Percentiles rank a stretch among this genome's conserved stretches.
Evolutionary conservation across 2,329 filamentous ascomycete genomes (phyloP).

Genomic region (Helicocarpus griseus): DNA sequence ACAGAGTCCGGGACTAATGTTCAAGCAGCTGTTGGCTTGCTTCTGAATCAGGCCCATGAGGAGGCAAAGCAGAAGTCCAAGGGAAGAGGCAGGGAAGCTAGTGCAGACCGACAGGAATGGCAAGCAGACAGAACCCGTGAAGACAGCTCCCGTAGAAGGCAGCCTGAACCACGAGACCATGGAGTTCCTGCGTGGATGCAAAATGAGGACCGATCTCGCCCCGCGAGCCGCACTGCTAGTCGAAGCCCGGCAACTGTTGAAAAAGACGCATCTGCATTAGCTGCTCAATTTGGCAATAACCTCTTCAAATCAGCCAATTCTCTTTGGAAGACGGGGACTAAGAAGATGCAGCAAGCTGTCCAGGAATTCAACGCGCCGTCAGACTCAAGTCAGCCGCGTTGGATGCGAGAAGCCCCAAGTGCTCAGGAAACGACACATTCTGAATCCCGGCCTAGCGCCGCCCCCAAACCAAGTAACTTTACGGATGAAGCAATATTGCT

Average conservation of each 20-base stretch:
- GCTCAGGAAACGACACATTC: conserved; percentile 11
- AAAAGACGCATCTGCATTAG: conserved; percentile 68
- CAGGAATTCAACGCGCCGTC: conserved; percentile 68
- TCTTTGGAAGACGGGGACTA: conserved; percentile 88
- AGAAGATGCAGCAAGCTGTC: conserved; percentile 84
- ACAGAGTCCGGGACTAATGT: conserved; percentile 72
- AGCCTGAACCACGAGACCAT: conserved; percentile 18
- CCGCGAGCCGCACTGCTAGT: conserved; percentile 12
- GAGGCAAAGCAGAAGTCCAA: conserved; percentile 64
- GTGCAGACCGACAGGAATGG: conserved; percentile 2
- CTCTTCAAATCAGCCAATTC: conserved; percentile 91
- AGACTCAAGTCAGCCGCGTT: conserved; percentile 77
- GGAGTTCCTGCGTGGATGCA: conserved; percentile 54
- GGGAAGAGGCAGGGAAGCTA: conserved; percentile 12
- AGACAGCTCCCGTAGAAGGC: conserved; percentile 13
- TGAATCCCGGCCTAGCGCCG: not conserved
- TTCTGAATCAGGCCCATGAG: conserved; percentile 82
- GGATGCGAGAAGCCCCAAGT: conserved; percentile 69
- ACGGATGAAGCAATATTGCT: conserved; percentile 61
- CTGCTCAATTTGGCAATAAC: conserved; percentile 70
- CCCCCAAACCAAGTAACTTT: not conserved
- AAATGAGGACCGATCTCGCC: conserved; percentile 37
- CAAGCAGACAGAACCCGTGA: conserved; percentile 15
- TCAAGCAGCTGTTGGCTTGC: conserved; percentile 77
- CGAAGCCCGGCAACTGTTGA: conserved; percentile 43